phyloP scores from a whole-genome alignment of 176 grass and related monocot species.

The Lolium rigidum region DNA sequence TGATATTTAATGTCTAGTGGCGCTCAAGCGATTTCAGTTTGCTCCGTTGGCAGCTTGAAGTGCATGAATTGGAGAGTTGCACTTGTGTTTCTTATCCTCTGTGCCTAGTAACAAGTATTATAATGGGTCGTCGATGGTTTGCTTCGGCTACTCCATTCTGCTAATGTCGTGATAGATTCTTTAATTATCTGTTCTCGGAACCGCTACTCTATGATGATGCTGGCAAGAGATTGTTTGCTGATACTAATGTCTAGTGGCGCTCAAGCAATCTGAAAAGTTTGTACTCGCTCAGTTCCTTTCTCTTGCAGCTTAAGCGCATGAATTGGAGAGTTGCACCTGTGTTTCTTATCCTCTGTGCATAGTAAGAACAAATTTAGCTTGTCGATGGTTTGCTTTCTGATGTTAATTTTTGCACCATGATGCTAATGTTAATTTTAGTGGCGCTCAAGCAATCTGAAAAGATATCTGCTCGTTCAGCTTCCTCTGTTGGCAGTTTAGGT shows the following conservation, averaged over 20 bases:
- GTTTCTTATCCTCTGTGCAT: not conserved
- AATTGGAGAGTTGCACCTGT: not conserved
- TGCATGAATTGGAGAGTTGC: not conserved
- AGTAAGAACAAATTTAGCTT: not conserved
- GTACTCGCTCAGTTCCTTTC: too few species aligned
- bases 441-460: not conserved
- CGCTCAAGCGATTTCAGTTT: not conserved
- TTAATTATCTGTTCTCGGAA: too few species aligned
- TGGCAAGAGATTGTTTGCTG: constrained; percentile 19
- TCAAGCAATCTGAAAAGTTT: constrained; percentile 4
- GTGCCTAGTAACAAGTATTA: not conserved
- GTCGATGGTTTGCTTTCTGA: not conserved
- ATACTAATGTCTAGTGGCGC: constrained; percentile 4
- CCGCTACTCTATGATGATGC: constrained; percentile 37
- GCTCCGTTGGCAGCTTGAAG: not conserved
- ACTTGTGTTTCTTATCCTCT: not conserved
- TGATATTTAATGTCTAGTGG: constrained; percentile 18
- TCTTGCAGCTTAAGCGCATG: constrained; percentile 4
- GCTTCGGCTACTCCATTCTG: too few species aligned
- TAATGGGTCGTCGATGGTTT: not conserved
- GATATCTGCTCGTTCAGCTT: not conserved
- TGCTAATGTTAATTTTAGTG: constrained; percentile 18
- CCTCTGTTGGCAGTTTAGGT: not conserved
- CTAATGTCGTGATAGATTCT: too few species aligned
- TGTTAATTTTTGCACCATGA: constrained; percentile 9